Conservation (phyloP, 2,329 filamentous ascomycete genomes). For the Colletotrichum sp. region DNA sequence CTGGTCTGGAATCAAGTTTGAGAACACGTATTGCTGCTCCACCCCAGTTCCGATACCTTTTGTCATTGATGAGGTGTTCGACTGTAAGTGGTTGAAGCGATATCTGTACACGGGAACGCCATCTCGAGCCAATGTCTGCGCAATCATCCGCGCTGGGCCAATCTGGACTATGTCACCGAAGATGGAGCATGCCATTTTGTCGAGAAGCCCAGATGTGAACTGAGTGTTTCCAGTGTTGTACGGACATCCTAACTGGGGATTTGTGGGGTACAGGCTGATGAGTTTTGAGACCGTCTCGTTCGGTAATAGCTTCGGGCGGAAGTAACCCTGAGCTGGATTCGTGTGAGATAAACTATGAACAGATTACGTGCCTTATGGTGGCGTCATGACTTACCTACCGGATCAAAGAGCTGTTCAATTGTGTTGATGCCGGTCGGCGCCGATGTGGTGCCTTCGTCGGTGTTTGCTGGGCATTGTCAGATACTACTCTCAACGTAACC, state of each 20-base stretch:
- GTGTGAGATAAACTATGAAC: constrained; percentile 13
- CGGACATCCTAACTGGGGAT: neutral
- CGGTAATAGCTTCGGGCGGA: constrained; percentile 37
- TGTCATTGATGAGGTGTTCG: constrained; percentile 47
- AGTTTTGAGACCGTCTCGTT: constrained; percentile 53
- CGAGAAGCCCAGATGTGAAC: neutral
- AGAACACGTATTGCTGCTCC: constrained; percentile 47
- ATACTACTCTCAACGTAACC: neutral
- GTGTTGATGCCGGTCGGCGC: constrained; percentile 58
- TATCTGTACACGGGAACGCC: constrained; percentile 59
- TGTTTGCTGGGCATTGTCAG: constrained; percentile 45
- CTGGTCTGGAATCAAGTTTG: constrained; percentile 41
- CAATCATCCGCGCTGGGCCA: constrained; percentile 48
- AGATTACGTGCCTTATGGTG: constrained; percentile 33
- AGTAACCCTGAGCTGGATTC: constrained; percentile 26
- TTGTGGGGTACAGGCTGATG: neutral
- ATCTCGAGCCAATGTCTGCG: constrained; percentile 57
- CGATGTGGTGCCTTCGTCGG: constrained; percentile 67
- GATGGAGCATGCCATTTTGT: neutral
- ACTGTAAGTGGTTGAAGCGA: constrained; percentile 43
- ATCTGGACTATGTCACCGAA: neutral
- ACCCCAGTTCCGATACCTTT: constrained; percentile 52
- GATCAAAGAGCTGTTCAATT: constrained; percentile 48
- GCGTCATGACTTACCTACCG: constrained; percentile 17
- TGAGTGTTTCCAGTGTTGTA: neutral